Evolutionary conservation across 2,329 filamentous ascomycete species (phyloP), one percentile per base, ranked within the genome.

Genomic region (Rhynchosporium graminicola): DNA sequence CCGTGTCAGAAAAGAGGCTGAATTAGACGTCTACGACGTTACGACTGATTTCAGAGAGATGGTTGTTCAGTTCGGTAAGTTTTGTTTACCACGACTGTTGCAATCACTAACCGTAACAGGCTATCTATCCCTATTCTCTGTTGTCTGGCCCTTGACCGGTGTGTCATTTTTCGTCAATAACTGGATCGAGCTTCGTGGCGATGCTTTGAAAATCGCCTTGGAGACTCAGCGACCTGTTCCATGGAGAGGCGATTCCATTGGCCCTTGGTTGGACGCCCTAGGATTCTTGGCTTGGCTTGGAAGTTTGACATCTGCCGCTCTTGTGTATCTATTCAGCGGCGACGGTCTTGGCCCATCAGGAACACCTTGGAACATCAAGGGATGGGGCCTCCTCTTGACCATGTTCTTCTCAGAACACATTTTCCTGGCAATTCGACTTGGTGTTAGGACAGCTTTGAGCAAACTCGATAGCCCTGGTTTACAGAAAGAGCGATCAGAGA

Each of bases 281-380:
- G 88, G 88, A 15, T 96, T 98, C 74, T 80, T 98, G n/a, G 89
- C 92, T 3, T 98, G 95, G 95, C 80, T 97, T 29, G 95, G 95
- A 46, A 95, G 89, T 68, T 80, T 98, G 63, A 96, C 92, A 4
- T 92, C 90, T 60, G 87, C 92, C 0, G 92, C 93, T 0, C 85
- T 98, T 54, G 90, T 97, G 0, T 97, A 92, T 75, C 86, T 99
- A 71, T 98, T 97, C 79, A 88, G 85, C 68, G 86, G 87, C 57
- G 82, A 88, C 60, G 82, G 83, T 1, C 77, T 88, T 46, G 88
- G 88, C 0, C 83, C 85, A 0, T 82, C 84, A 59, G 89, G 89
- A 45, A 83, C 83, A 15, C 87, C 89, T 0, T 85, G 84, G 50
- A 83, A 86, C 52, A 89, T 97, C 71, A 87, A 86, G 61, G 87